These are phyloP conservation scores for Metarhizium robertsii DNA, from an alignment of 2,329 filamentous ascomycete genomes.

Conservation along the genomic window DNA sequence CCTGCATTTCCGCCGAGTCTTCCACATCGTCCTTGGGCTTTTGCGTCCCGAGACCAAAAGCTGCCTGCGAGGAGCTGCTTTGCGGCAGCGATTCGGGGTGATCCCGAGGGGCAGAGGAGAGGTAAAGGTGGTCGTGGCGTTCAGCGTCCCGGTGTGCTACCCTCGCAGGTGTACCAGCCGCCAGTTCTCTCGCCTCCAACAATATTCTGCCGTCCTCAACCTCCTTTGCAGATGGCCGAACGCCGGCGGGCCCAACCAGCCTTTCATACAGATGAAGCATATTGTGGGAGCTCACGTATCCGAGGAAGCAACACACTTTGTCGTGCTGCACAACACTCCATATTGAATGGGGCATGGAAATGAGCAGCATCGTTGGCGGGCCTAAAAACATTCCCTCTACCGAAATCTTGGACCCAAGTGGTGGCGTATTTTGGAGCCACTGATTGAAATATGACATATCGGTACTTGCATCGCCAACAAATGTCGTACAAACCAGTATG, in stretches of 20 bases:
- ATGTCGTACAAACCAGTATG: conserved; percentile 58
- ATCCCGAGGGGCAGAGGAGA: conserved; percentile 15
- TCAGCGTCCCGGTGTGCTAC: conserved; percentile 16
- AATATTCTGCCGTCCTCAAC: conserved; percentile 49
- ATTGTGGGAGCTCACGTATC: conserved; percentile 58
- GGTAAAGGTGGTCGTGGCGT: conserved; percentile 15
- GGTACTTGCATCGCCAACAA: conserved; percentile 54
- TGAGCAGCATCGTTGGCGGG: conserved; percentile 55
- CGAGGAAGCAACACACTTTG: conserved; percentile 57
- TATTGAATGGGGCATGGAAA: conserved; percentile 55
- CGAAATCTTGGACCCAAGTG: conserved; percentile 47
- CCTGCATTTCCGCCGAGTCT: conserved; percentile 60
- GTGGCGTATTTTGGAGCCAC: conserved; percentile 53
- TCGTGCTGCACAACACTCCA: conserved; percentile 58
- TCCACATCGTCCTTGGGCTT: conserved; percentile 33
- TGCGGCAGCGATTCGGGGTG: conserved; percentile 12
- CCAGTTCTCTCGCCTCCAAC: conserved; percentile 41
- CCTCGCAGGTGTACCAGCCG: conserved; percentile 25
- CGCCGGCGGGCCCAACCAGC: conserved; percentile 38
- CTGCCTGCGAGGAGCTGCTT: conserved; percentile 16
- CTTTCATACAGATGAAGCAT: conserved; percentile 56
- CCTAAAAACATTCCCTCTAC: conserved; percentile 62
- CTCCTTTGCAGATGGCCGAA: conserved; percentile 39
- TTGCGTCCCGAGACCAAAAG: conserved; percentile 12
- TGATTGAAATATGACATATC: conserved; percentile 59